These are phyloP conservation scores for Telfairia occidentalis DNA, from an alignment of 331 rosid species.

Conservation along the genomic window DNA sequence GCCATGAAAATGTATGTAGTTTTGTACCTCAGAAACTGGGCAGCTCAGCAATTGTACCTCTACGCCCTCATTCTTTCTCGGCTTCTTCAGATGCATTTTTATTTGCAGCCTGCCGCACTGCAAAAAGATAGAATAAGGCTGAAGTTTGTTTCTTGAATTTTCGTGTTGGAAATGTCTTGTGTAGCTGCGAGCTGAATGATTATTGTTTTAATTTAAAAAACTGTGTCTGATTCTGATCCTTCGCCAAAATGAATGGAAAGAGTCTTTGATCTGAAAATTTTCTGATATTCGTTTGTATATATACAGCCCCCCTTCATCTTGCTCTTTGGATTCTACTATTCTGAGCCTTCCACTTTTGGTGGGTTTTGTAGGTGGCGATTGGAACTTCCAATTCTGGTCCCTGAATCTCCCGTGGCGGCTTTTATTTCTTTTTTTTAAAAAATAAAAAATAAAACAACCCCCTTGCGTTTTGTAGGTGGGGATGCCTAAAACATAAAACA, in stretches of 20 bases:
- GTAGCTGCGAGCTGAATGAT: too few species aligned
- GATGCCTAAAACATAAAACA: too few species aligned
- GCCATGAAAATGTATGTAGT: background rate
- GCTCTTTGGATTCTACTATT: background rate
- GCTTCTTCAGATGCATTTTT: background rate
- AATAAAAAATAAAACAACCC: too few species aligned
- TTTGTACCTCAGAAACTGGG: background rate
- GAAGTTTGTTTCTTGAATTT: background rate
- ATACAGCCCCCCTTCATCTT: too few species aligned
- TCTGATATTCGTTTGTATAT: background rate
- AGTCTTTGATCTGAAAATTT: background rate
- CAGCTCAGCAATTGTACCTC: background rate
- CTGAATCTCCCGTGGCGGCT: background rate
- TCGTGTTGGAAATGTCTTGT: too few species aligned
- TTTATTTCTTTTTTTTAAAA: too few species aligned
- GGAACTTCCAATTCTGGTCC: background rate
- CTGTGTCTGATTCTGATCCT: background rate
- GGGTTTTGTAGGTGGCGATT: background rate
- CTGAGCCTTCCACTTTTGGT: background rate
- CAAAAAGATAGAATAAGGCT: background rate
- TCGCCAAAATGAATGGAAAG: background rate
- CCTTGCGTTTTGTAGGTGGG: too few species aligned
- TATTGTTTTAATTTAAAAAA: background rate
- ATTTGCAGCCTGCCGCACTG: background rate
- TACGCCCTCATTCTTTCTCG: background rate